These are phyloP conservation scores for Diaporthe velutina DNA, from an alignment of 2,329 filamentous ascomycete genomes.

Conservation along the genomic window DNA sequence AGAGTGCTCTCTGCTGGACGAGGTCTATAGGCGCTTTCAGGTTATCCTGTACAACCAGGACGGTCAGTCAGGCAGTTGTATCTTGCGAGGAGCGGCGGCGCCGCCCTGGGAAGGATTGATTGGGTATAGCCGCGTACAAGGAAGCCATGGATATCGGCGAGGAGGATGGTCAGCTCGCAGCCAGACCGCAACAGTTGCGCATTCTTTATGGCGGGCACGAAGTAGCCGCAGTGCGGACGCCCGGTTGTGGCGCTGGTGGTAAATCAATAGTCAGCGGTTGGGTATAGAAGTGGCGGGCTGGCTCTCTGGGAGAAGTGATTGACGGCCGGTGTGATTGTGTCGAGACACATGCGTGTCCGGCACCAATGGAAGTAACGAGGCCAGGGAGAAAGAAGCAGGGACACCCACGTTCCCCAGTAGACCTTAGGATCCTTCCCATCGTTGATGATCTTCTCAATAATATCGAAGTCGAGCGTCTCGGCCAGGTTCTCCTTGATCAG, in stretches of 20 bases:
- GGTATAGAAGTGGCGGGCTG: neutral
- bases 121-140: constrained; percentile 57
- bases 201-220: constrained; percentile 89
- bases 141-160: constrained; percentile 81
- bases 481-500: constrained; percentile 86
- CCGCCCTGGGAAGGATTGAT: constrained; percentile 49
- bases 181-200: constrained; percentile 88
- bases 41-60: constrained; percentile 57
- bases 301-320: neutral
- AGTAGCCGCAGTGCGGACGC: constrained; percentile 90
- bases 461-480: constrained; percentile 86
- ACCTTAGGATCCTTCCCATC: constrained; percentile 80
- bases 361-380: neutral
- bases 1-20: constrained; percentile 83
- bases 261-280: constrained; percentile 26
- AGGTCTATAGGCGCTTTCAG: constrained; percentile 91
- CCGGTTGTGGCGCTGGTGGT: constrained; percentile 81
- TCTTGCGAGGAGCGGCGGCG: constrained; percentile 76
- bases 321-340: neutral
- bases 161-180: constrained; percentile 84
- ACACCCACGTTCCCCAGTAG: constrained; percentile 77
- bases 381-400: no score
- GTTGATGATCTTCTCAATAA: constrained; percentile 80
- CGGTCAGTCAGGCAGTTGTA: constrained; percentile 12
- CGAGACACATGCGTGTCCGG: neutral